Evolutionary conservation across 2,329 filamentous ascomycete genomes (phyloP), one percentile per base, ranked within the genome.

Genomic region (Apiospora kogelbergensis): DNA sequence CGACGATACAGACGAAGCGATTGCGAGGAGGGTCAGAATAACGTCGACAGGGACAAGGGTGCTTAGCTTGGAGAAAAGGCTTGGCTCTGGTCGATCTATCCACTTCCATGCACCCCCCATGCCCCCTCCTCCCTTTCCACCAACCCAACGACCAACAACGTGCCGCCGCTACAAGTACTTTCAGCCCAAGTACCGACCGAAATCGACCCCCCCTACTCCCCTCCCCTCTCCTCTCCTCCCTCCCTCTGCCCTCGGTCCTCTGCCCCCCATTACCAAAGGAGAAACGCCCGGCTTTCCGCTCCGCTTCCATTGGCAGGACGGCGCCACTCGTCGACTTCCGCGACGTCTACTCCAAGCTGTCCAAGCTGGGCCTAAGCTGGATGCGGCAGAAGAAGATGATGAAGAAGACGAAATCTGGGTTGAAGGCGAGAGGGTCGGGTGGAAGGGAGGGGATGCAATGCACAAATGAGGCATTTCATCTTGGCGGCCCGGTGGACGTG

Each of bases 31-130:
- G 53, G 63, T 45, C 63, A 65, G 63, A 65, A 65, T 42, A 42
- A 65, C 63, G 63, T 44, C 63, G 63, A 65, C 63, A 44, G 33
- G 63, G 63, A 65, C 63, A 33, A 65, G 63, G 63, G 30, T 37
- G 30, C 53, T 60, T 60, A 60, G 53, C 53, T 60, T 37, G 53
- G 30, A 7, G 9, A 22, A n/a, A 60, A 37, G 53, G 17, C 30
- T 60, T 37, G 53, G 30, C 53, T 20, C 17, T 17, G 30, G 53
- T 60, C 53, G 53, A 60, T 60, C 53, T 60, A 33, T 60, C 53
- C 53, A 60, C 53, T 60, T 60, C 10, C 30, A 30, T 60, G n/a
- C 45, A 6, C 7, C 15, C 42, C 42, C 6, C n/a, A n/a, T n/a
- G n/a, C n/a, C n/a, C 7, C n/a, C 22, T 24, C 13, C 24, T 24